These are phyloP conservation scores for Fusarium buxicola DNA, from an alignment of 2,329 filamentous ascomycete species.

Conservation along the genomic window DNA sequence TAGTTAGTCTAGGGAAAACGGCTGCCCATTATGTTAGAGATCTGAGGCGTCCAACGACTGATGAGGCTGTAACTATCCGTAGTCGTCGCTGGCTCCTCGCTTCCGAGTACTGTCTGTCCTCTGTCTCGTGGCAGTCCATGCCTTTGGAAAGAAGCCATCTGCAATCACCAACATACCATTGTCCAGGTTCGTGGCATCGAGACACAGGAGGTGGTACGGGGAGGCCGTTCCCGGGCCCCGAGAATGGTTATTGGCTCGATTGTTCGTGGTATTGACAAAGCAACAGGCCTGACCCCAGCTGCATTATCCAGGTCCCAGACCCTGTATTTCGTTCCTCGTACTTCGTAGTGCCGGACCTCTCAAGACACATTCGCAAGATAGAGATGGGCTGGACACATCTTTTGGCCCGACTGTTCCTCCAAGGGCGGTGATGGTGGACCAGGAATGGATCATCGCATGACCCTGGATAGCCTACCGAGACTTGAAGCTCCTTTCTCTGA, in stretches of 20 bases:
- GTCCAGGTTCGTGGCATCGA: background rate
- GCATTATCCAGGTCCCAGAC: background rate
- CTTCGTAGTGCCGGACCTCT: background rate
- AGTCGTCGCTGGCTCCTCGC: background rate
- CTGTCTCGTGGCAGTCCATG: background rate
- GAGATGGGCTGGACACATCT: background rate
- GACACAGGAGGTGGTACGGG: background rate
- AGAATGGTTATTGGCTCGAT: background rate
- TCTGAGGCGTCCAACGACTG: background rate
- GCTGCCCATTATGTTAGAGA: slow-evolving; percentile 13
- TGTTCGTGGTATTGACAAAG: background rate
- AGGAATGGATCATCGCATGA: slow-evolving; percentile 8
- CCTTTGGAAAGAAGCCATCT: too few species aligned
- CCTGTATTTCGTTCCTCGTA: slow-evolving; percentile 11
- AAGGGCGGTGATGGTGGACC: background rate
- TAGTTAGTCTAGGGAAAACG: too few species aligned
- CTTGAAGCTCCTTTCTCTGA: background rate
- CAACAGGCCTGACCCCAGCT: slow-evolving; percentile 2
- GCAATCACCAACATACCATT: too few species aligned
- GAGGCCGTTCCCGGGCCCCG: background rate
- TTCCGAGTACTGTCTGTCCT: background rate
- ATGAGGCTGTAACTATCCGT: too few species aligned
- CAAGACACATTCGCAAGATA: background rate
- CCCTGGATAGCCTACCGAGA: background rate
- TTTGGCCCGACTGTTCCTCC: background rate